Conservation (phyloP, 2,329 filamentous ascomycete species). For the Pestalotiopsis sp. region DNA sequence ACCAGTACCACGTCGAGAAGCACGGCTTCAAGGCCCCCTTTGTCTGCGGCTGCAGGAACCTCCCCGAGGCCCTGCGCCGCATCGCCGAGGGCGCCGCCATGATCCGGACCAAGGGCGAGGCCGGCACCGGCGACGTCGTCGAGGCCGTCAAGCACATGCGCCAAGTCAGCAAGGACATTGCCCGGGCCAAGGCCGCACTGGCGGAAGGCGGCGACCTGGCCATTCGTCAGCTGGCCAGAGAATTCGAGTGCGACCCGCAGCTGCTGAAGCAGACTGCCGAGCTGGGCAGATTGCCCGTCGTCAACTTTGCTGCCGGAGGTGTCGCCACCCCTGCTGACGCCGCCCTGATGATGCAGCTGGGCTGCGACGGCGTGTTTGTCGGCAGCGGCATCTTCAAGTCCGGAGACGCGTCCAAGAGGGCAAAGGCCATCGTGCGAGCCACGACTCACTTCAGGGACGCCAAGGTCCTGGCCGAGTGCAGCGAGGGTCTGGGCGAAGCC, state of each 20-base stretch:
- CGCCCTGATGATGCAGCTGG: slow-evolving; percentile 96
- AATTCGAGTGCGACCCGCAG: slow-evolving; percentile 76
- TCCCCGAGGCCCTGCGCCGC: slow-evolving; percentile 88
- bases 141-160: slow-evolving; percentile 97
- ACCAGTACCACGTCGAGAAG: slow-evolving; percentile 91
- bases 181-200: slow-evolving; percentile 76
- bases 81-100: slow-evolving; percentile 95
- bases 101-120: slow-evolving; percentile 98
- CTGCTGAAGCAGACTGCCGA: slow-evolving; percentile 86
- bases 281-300: slow-evolving; percentile 85
- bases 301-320: slow-evolving; percentile 98
- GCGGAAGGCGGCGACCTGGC: slow-evolving; percentile 50
- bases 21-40: slow-evolving; percentile 80
- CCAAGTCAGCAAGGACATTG: slow-evolving; percentile 82
- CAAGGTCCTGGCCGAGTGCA: slow-evolving; percentile 83
- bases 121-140: slow-evolving; percentile 94
- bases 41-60: slow-evolving; percentile 93
- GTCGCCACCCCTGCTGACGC: slow-evolving; percentile 99
- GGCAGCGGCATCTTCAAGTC: slow-evolving; percentile 98
- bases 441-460: slow-evolving; percentile 88
- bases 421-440: slow-evolving; percentile 92
- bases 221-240: slow-evolving; percentile 73
- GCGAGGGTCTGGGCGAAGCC: slow-evolving; percentile 88
- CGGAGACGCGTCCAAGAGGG: slow-evolving; percentile 85
- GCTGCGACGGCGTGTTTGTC: slow-evolving; percentile 97